phyloP scores from a whole-genome alignment of 2,329 filamentous ascomycete genomes.

The Trichoderma arundinaceum region DNA sequence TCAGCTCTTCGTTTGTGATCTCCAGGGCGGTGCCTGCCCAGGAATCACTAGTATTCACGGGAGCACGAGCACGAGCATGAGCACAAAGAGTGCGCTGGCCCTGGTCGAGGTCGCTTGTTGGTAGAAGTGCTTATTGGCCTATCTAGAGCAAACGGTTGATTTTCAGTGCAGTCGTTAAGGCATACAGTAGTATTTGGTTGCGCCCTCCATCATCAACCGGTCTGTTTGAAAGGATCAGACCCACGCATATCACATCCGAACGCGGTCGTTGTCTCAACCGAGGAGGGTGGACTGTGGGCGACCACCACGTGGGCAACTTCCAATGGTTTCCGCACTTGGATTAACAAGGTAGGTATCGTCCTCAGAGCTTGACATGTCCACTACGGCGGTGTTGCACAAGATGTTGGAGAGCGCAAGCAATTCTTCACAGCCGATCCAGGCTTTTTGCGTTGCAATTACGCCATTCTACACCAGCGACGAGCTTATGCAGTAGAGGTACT shows the following conservation, averaged over 20 bases:
- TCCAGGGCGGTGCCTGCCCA: not conserved
- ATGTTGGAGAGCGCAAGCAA: not conserved
- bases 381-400: not conserved
- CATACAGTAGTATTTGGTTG: not conserved
- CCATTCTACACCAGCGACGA: not conserved
- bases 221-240: not conserved
- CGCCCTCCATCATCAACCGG: not conserved
- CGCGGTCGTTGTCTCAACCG: constrained; percentile 16
- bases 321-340: constrained; percentile 6
- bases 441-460: not conserved
- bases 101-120: not conserved
- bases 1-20: not conserved
- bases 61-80: not conserved
- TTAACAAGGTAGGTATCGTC: not conserved
- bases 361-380: not conserved
- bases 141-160: not conserved
- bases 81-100: not conserved
- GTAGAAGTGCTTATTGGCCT: not conserved
- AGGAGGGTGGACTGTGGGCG: not conserved
- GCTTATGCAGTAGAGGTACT: not conserved
- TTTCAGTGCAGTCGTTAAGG: not conserved
- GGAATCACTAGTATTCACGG: no score
- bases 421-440: not conserved
- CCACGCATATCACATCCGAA: constrained; percentile 3
- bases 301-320: constrained; percentile 22